Conservation (phyloP, 441 rosid species). For the Pelargonium australe region DNA sequence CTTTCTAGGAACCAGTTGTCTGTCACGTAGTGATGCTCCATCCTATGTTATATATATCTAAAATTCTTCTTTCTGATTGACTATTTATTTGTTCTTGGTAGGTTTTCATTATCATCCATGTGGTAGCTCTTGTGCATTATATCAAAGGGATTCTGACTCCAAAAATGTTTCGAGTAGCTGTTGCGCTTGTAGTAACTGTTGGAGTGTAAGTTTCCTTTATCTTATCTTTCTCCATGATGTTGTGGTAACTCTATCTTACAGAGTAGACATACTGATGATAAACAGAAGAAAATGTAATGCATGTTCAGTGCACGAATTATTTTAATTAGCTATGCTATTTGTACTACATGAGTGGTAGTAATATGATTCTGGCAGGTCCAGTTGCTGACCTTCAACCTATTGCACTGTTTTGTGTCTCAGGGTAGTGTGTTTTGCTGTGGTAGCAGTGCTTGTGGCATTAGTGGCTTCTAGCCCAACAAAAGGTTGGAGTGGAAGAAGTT, state of each 20-base stretch:
- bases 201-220: conserved; percentile 71
- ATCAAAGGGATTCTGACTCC: conserved; percentile 89
- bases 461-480: conserved; percentile 99
- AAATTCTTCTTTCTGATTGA: neutral
- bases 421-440: conserved; percentile 64
- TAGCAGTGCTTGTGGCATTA: conserved; percentile 83
- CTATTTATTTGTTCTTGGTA: conserved; percentile 28
- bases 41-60: neutral
- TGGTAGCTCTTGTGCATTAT: conserved; percentile 87
- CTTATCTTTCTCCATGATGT: conserved; percentile 20
- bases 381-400: conserved; percentile 11
- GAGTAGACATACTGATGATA: neutral
- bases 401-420: conserved; percentile 38
- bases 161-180: conserved; percentile 90
- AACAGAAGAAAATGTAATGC: conserved; percentile 4
- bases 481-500: conserved; percentile 99
- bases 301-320: neutral
- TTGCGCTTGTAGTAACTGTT: conserved; percentile 74
- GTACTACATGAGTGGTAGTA: neutral
- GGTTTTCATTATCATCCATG: conserved; percentile 94
- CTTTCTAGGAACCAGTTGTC: neutral
- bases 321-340: neutral
- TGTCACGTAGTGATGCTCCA: neutral
- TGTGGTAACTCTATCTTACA: neutral
- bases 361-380: neutral